Conservation (phyloP, 2,329 filamentous ascomycete species). For the Calonectria crousiana region DNA sequence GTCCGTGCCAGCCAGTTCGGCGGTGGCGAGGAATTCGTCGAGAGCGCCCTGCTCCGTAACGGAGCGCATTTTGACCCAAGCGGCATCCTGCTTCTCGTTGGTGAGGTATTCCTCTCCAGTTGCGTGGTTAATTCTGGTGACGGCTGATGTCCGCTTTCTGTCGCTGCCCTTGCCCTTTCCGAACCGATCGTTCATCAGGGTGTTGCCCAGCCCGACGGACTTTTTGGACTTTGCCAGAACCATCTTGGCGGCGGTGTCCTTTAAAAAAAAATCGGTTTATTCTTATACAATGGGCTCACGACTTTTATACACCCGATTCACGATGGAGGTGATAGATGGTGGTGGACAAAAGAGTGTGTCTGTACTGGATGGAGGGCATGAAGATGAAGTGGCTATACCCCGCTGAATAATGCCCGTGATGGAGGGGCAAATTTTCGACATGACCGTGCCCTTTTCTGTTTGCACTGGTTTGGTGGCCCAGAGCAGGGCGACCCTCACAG, state of each 20-base stretch:
- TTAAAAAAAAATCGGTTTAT: background rate
- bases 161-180: conserved; percentile 90
- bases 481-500: conserved; percentile 36
- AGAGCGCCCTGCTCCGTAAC: conserved; percentile 97
- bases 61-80: conserved; percentile 99
- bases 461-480: conserved; percentile 44
- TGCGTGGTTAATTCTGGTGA: conserved; percentile 78
- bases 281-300: conserved; percentile 18
- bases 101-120: conserved; percentile 93
- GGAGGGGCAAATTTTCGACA: conserved; percentile 63
- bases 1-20: conserved; percentile 96
- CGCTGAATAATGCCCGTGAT: conserved; percentile 57
- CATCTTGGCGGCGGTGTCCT: conserved; percentile 57
- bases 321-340: conserved; percentile 17
- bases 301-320: conserved; percentile 30
- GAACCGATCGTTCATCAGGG: conserved; percentile 98
- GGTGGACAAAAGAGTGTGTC: conserved; percentile 33
- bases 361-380: conserved; percentile 34
- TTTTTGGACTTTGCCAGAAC: conserved; percentile 90
- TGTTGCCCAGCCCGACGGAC: conserved; percentile 93
- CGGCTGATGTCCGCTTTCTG: conserved; percentile 75
- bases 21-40: conserved; percentile 96
- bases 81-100: conserved; percentile 89
- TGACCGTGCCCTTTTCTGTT: conserved; percentile 26
- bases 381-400: conserved; percentile 35